phyloP scores from a whole-genome alignment of 1,284 basidiomycete genomes.

The Trichosporon ovoides region DNA sequence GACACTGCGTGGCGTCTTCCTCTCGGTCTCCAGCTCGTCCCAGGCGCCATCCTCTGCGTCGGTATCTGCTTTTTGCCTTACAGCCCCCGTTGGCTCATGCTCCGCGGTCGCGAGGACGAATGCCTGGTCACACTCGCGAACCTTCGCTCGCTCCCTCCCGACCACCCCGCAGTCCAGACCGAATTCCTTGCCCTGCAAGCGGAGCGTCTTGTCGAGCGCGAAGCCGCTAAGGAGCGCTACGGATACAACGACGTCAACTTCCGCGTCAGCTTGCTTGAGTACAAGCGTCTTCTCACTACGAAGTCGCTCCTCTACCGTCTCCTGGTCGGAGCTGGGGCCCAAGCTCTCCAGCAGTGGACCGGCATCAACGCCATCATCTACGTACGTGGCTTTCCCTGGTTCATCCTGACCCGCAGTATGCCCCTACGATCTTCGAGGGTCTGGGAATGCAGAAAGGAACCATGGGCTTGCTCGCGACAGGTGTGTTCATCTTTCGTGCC shows the following conservation, averaged over 20 bases:
- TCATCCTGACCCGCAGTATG: background rate
- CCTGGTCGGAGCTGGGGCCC: slow-evolving; percentile 43
- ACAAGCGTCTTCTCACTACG: slow-evolving; percentile 43
- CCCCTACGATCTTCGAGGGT: slow-evolving; percentile 13
- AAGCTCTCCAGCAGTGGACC: slow-evolving; percentile 47
- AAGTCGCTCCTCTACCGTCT: slow-evolving; percentile 40
- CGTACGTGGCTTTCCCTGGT: slow-evolving; percentile 10
- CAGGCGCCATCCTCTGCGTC: slow-evolving; percentile 43
- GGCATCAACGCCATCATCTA: slow-evolving; percentile 38
- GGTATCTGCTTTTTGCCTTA: slow-evolving; percentile 47
- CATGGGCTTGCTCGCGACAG: slow-evolving; percentile 65
- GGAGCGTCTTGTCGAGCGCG: slow-evolving; percentile 66
- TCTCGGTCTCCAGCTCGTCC: slow-evolving; percentile 64
- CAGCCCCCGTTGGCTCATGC: slow-evolving; percentile 57
- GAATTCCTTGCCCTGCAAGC: slow-evolving; percentile 79
- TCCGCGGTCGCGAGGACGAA: slow-evolving; percentile 64
- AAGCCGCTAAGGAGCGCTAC: slow-evolving; percentile 50
- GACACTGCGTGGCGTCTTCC: slow-evolving; percentile 55
- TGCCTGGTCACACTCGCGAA: slow-evolving; percentile 60
- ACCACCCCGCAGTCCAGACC: slow-evolving; percentile 64
- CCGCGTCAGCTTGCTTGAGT: slow-evolving; percentile 36
- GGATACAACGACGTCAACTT: slow-evolving; percentile 38
- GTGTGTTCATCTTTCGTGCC: slow-evolving; percentile 29
- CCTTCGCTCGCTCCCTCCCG: slow-evolving; percentile 57
- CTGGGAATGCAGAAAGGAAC: slow-evolving; percentile 49